Evolutionary conservation across 345 rosid genomes (phyloP), one percentile per base, ranked within the genome.

Genomic region (Dimocarpus longan): DNA sequence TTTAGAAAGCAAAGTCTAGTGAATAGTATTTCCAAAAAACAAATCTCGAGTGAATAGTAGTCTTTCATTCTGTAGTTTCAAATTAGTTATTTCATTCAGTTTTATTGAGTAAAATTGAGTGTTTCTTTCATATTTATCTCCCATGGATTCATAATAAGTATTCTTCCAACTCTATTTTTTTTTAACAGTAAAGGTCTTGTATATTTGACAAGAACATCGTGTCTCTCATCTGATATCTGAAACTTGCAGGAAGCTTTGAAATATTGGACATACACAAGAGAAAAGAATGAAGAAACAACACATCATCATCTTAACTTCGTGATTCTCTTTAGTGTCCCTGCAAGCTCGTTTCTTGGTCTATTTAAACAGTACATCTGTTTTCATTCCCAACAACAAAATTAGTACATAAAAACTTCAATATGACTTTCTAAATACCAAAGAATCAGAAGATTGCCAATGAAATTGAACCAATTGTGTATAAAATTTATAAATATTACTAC

Each of bases 401-500:
- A n/a, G 59, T 60, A 26, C 10, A 39, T 52, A 19, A 37, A 68
- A 76, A 8, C 68, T 37, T 76, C 16, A 70, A 18, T 26, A 19
- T 21, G 52, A 37, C 40, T 39, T 54, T 42, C 12, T 39, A 68
- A 8, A 50, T 37, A 56, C 9, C 56, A 56, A 76, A 68, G 52
- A 68, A 68, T 67, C 66, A 54, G 19, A 57, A 24, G 48, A 59
- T 10, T 50, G 74, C 12, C 32, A 46, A 18, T 32, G 39, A 66
- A 71, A 40, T 24, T 56, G 79, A 56, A 15, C 68, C 68, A 24
- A 21, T 71, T 82, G 76, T 82, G 74, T 75, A 68, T 78, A 77
- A 71, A 60, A 70, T 18, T 70, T 64, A 24, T 81, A 69, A 64
- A 78, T 70, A 57, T 60, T 68, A 77, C 83, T 80, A 70, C 72